Evolutionary conservation across 331 rosid species (phyloP).

Genomic region (Quercus phellos): DNA sequence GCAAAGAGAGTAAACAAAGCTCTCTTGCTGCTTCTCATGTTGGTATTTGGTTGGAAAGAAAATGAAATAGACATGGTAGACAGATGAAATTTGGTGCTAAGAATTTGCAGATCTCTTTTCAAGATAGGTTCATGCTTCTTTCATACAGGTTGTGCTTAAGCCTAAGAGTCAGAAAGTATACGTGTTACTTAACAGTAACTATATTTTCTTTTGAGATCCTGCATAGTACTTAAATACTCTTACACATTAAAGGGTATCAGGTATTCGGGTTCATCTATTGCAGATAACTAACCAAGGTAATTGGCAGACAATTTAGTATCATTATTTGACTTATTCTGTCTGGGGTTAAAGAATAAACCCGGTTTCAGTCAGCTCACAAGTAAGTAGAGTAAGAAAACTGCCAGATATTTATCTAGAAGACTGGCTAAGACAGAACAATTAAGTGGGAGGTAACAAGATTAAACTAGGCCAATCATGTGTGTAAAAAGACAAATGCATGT

Average conservation of each 20-base stretch:
- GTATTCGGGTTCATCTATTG: neutral
- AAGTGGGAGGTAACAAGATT: no score
- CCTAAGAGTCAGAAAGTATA: neutral
- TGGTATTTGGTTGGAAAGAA: constrained; percentile 15
- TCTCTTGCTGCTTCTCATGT: constrained; percentile 47
- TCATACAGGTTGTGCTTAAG: neutral
- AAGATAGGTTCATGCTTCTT: neutral
- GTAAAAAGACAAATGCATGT: no score
- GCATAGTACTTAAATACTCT: neutral
- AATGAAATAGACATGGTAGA: constrained; percentile 12
- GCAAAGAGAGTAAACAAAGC: constrained; percentile 33
- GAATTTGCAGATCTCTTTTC: neutral
- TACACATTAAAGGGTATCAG: neutral
- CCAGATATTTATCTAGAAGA: neutral
- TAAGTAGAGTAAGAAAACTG: neutral
- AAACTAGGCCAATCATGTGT: no score
- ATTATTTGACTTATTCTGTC: neutral
- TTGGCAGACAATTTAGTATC: neutral
- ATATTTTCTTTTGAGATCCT: neutral
- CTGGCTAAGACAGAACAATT: no score
- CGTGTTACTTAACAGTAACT: neutral
- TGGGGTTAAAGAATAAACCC: neutral
- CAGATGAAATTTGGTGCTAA: neutral
- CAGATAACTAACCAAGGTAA: neutral
- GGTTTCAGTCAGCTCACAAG: neutral